Conservation (phyloP, 441 rosid species). For the Melastoma candidum region DNA sequence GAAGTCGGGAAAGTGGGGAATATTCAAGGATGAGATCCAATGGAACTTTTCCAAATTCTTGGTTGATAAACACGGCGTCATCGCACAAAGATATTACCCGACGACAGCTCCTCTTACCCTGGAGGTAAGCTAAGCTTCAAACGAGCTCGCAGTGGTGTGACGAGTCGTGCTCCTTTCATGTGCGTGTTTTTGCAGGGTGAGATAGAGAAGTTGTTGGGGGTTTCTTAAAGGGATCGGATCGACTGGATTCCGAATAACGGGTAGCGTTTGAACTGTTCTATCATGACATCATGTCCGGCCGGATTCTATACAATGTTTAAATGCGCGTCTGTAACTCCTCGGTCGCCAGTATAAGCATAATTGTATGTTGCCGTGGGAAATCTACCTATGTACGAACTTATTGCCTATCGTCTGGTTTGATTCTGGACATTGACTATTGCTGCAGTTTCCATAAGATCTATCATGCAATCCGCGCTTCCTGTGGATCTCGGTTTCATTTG, state of each 20-base stretch:
- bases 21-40: conserved; percentile 83
- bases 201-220: conserved; percentile 46
- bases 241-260: conserved; percentile 7
- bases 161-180: neutral
- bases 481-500: too few relatives aligned
- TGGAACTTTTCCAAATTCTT: conserved; percentile 94
- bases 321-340: too few relatives aligned
- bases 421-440: too few relatives aligned
- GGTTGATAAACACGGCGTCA: conserved; percentile 56
- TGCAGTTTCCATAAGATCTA: too few relatives aligned
- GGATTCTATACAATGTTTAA: conserved; percentile 6
- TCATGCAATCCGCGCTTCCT: too few relatives aligned
- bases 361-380: too few relatives aligned
- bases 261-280: neutral
- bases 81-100: conserved; percentile 68
- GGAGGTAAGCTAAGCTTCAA: conserved; percentile 31
- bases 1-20: conserved; percentile 86
- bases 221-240: conserved; percentile 17
- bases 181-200: conserved; percentile 39
- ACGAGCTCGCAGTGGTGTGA: conserved; percentile 39
- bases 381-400: too few relatives aligned
- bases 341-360: too few relatives aligned
- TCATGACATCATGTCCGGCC: too few relatives aligned
- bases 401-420: too few relatives aligned
- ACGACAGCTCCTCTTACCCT: conserved; percentile 70